Conservation (phyloP, 225 moss, liverwort and hornwort genomes). For the Takakia lepidozioides region DNA sequence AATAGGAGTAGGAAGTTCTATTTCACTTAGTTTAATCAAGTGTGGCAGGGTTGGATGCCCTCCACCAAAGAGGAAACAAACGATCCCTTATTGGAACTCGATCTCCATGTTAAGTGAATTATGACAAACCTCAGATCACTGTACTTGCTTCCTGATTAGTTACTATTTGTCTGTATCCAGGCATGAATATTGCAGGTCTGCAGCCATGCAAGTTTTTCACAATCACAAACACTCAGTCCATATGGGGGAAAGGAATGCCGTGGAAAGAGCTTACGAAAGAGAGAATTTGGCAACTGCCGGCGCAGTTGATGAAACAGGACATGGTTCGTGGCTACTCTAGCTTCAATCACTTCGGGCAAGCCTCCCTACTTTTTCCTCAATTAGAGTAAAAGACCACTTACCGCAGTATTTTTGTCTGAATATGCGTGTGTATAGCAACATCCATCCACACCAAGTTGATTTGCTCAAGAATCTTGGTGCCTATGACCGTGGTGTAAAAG, state of each 20-base stretch:
- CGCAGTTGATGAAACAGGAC: conserved; percentile 21
- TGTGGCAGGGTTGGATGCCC: neutral
- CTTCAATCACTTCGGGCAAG: conserved; percentile 20
- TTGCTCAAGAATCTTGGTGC: too few species aligned
- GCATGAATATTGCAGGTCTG: too few species aligned
- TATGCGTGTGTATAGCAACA: too few species aligned
- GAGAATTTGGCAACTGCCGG: conserved; percentile 3
- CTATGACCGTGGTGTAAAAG: too few species aligned
- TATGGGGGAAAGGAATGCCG: conserved; percentile 20
- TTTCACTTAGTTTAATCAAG: too few species aligned
- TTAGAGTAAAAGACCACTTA: conserved; percentile 4
- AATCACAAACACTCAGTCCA: conserved; percentile 11
- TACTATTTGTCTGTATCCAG: too few species aligned
- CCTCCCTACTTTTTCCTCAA: conserved; percentile 20
- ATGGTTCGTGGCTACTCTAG: conserved; percentile 26
- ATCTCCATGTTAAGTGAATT: too few species aligned
- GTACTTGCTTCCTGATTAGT: too few species aligned
- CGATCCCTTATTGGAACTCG: too few species aligned
- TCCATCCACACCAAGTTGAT: too few species aligned
- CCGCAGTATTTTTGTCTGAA: neutral
- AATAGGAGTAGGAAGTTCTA: too few species aligned
- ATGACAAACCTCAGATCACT: too few species aligned
- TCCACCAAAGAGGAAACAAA: neutral
- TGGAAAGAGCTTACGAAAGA: conserved; percentile 12
- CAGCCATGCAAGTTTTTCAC: conserved; percentile 5